Base-by-base conservation (phyloP, 108 stramenopile species). In the Nannochloropsis gaditana region DNA sequence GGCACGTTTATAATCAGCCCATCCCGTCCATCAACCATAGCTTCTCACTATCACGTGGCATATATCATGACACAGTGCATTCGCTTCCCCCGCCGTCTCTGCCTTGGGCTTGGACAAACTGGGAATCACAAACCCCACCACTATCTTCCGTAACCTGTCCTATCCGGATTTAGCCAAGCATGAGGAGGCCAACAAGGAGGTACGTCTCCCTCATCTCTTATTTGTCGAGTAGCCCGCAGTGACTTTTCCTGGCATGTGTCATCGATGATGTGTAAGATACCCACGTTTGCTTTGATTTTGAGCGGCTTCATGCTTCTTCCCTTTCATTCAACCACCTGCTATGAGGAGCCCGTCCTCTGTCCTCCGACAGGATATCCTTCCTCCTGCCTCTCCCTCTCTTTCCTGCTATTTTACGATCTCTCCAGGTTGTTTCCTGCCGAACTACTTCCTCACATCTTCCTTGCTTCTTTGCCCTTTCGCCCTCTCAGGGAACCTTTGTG, bases 131-230 rank as follows among this genome's bases (percentile, higher is more conserved):
- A 91, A 91, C 15, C 94, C 94, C 5, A 83, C 89, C 42, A 89
- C 85, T 41, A 45, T 89, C 11, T 95, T 94, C 92, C 92, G 92
- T 84, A 98, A 98, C 90, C 92, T 96, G 89, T 94, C 94, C 21
- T 98, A 94, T 89, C 93, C 96, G 85, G 92, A 98, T 84, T 89
- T 98, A 44, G 94, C 92, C 81, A 93, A 95, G 83, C 97, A 98
- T 84, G 96, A 97, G 93, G 90, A 92, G 21, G 92, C 89, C 79
- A 95, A 96, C 91, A 92, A 94, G 80, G 96, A 97, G 91, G 59
- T 73, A 73, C 94, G 95, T 21, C 85, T 92, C 21, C 91, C 94
- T 47, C 31, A 31, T 31, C 31, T 31, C 31, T 31, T 31, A 31
- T 31, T 31, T 1, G 31, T 31, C 31, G 31, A 31, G 31, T 31